phyloP scores from a whole-genome alignment of 306 rosid genomes.

The Pyrus betulifolia region DNA sequence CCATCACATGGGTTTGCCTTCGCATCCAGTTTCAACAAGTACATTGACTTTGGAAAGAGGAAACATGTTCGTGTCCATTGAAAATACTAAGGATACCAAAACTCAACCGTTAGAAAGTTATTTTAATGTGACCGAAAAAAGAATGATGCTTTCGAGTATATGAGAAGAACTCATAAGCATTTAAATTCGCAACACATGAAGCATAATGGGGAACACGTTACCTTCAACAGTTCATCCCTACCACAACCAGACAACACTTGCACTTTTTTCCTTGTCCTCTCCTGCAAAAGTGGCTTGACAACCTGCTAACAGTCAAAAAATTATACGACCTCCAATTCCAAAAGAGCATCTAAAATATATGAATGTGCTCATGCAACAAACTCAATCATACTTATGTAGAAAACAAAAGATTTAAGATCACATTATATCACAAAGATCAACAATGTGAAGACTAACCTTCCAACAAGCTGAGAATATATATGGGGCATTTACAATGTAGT shows the following conservation, averaged over 20 bases:
- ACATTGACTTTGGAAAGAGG: not conserved
- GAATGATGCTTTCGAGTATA: not conserved
- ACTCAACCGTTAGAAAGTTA: not conserved
- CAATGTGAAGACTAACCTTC: conserved; percentile 53
- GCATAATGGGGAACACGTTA: conserved; percentile 9
- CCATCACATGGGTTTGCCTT: not conserved
- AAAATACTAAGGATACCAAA: not conserved
- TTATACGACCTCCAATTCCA: conserved; percentile 2
- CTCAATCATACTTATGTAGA: not conserved
- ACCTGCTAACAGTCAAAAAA: conserved; percentile 41
- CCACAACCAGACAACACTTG: conserved; percentile 84
- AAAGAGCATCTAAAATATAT: not conserved
- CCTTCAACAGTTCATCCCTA: conserved; percentile 84
- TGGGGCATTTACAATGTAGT: conserved; percentile 81
- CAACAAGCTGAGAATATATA: conserved; percentile 92
- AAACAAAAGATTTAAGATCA: not conserved
- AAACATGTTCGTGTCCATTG: not conserved
- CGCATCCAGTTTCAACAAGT: not conserved
- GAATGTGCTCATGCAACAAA: not conserved
- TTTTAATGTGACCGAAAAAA: not conserved
- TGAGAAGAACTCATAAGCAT: not conserved
- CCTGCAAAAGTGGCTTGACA: conserved; percentile 96
- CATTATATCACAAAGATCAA: conserved; percentile 8
- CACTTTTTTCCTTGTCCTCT: conserved; percentile 80
- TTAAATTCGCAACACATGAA: not conserved